Percentiles rank a stretch among this genome's conserved stretches.
phyloP scores from a whole-genome alignment of 768 basidiomycete genomes.

The Tylopilus sp. region DNA sequence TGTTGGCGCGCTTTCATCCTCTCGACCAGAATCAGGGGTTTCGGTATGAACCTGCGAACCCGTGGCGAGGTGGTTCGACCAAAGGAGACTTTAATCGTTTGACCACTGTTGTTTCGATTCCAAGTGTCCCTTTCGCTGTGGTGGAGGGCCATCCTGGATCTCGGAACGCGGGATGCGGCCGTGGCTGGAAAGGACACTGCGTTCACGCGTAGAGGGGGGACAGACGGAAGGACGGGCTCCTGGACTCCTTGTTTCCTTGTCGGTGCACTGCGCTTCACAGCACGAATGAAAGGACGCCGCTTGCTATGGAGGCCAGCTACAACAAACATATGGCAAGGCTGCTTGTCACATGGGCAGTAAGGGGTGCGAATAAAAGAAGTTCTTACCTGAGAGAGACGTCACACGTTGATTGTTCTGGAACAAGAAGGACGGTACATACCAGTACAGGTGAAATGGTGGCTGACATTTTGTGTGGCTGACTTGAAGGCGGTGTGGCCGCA shows the following conservation, averaged over 20 bases:
- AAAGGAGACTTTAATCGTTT: background rate
- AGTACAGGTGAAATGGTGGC: constrained; percentile 7
- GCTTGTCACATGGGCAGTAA: constrained; percentile 13
- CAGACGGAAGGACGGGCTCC: background rate
- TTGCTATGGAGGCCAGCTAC: constrained; percentile 23
- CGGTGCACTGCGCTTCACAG: background rate
- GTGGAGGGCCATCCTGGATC: constrained; percentile 6
- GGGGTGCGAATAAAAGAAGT: background rate
- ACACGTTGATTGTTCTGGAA: background rate
- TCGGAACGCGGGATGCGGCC: background rate
- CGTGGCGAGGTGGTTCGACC: constrained; percentile 1
- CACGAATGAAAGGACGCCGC: constrained; percentile 7
- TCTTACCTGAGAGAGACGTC: constrained; percentile 6
- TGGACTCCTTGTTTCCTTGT: background rate
- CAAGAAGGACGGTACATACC: background rate
- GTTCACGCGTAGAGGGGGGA: background rate
- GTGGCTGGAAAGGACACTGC: background rate
- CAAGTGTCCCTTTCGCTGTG: background rate
- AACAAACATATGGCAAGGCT: constrained; percentile 20
- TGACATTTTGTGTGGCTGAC: constrained; percentile 21
- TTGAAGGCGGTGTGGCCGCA: background rate
- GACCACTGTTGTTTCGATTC: background rate
- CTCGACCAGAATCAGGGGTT: constrained; percentile 23
- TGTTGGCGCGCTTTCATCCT: constrained; percentile 20
- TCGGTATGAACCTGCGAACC: constrained; percentile 22